phyloP scores from a whole-genome alignment of 306 rosid genomes.

The Vicia faba region DNA sequence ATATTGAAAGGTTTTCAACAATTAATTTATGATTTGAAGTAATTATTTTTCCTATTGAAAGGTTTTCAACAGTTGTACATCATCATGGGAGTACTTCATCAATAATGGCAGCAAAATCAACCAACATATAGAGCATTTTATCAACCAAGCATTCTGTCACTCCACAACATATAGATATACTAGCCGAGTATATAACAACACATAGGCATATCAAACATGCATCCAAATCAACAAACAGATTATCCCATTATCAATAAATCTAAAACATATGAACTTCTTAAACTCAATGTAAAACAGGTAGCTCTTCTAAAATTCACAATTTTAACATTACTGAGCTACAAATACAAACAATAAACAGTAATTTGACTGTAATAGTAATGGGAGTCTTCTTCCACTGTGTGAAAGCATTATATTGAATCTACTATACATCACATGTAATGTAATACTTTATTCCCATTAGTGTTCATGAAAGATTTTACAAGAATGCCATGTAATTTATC shows the following conservation, averaged over 20 bases:
- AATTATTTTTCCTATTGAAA: no score
- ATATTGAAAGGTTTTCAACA: no score
- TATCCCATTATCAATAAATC: not conserved
- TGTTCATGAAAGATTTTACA: slow-evolving; percentile 33
- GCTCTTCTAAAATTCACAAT: not conserved
- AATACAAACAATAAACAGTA: not conserved
- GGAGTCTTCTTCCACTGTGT: slow-evolving; percentile 25
- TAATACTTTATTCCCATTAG: slow-evolving; percentile 19
- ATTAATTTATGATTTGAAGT: no score
- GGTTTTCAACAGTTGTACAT: no score
- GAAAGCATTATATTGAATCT: slow-evolving; percentile 26
- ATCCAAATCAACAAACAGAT: not conserved
- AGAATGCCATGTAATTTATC: slow-evolving; percentile 28
- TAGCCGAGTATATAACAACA: not conserved
- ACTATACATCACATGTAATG: slow-evolving; percentile 41
- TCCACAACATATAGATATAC: no score
- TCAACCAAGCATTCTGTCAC: no score
- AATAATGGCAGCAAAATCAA: no score
- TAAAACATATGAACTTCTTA: not conserved
- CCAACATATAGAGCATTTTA: no score
- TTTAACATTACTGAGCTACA: slow-evolving; percentile 11
- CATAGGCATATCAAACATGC: not conserved
- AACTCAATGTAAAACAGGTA: not conserved
- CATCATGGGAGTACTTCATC: no score
- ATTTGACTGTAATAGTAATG: slow-evolving; percentile 1